phyloP scores from a whole-genome alignment of 1,284 basidiomycete genomes.

The Papiliotrema laurentii region DNA sequence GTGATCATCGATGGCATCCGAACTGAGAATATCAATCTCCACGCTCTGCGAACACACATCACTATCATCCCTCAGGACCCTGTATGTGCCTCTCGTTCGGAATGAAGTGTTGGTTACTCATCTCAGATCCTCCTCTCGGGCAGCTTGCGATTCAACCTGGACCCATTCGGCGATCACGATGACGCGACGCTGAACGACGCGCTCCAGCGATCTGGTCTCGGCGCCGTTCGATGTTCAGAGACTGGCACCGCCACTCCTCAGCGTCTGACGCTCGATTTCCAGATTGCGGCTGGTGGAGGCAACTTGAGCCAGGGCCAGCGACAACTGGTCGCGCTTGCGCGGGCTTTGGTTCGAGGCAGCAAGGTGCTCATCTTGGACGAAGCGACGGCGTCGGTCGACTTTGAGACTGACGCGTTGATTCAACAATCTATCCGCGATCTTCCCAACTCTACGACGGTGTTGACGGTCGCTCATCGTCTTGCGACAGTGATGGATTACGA shows the following conservation, averaged over 20 bases:
- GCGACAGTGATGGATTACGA: slow-evolving; percentile 53
- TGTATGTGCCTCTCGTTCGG: slow-evolving; percentile 12
- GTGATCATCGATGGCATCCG: slow-evolving; percentile 49
- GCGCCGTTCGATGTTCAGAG: slow-evolving; percentile 19
- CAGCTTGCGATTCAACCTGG: slow-evolving; percentile 71
- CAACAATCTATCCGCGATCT: slow-evolving; percentile 52
- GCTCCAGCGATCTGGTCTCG: slow-evolving; percentile 51
- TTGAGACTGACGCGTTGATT: slow-evolving; percentile 51
- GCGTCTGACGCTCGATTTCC: slow-evolving; percentile 44
- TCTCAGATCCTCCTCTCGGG: slow-evolving; percentile 59
- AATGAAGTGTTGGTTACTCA: slow-evolving; percentile 8
- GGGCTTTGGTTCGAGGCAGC: slow-evolving; percentile 53
- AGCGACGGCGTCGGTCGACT: slow-evolving; percentile 50
- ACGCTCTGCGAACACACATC: slow-evolving; percentile 54
- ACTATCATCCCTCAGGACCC: slow-evolving; percentile 63
- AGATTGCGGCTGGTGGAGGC: slow-evolving; percentile 50
- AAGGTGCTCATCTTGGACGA: slow-evolving; percentile 57
- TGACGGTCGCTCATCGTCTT: slow-evolving; percentile 51
- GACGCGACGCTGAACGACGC: slow-evolving; percentile 58
- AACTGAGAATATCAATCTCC: slow-evolving; percentile 57
- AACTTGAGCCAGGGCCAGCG: slow-evolving; percentile 69
- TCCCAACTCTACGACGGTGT: slow-evolving; percentile 46
- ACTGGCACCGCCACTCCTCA: slow-evolving; percentile 33
- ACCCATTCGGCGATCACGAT: slow-evolving; percentile 67
- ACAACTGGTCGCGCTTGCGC: slow-evolving; percentile 58